Base-by-base conservation (phyloP, 1,139 yeast genomes). In the Candida sp. region DNA sequence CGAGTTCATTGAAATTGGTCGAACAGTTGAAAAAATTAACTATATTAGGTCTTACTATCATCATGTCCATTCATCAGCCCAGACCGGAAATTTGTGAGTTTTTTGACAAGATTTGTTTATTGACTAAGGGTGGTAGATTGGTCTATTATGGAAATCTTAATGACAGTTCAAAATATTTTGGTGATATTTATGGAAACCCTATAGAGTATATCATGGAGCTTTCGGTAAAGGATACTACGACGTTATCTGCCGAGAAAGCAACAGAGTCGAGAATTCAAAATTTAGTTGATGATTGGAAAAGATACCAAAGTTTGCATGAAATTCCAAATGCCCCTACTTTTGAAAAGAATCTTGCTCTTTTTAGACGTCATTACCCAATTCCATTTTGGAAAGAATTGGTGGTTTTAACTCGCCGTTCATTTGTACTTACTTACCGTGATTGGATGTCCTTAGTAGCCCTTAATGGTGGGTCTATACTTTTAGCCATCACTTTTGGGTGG, bases 401-500 rank as follows among this genome's bases (percentile, higher is more conserved):
- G 1, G 80, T 86, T 2, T 63, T 84, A 15, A 74, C 83, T 1
- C 70, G 73, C 50, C 68, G 96, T 45, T 77, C 83, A 4, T 66
- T 80, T 35, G 52, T 75, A 21, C 57, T 84, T 4, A 77, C 86
- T 33, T 63, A 66, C 30, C 70, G 95, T 47, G 96, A 88, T 56
- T 75, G 72, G 4, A 60, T 72, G 44, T 82, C 88, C 0, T 64
- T 81, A 39, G 44, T 70, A 4, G 80, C 87, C 0, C 65, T 84
- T 15, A 60, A 80, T 19, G 57, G 77, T 9, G 89, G 86, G 39
- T 72, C 85, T 1, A 49, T 77, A 0, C 49, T 83, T 3, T 68
- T 87, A 58, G 90, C 86, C 0, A 56, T 81, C 1, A 66, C 82
- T 22, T 68, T 79, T 39, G 96, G 96, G 0, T 87, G 95, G 91